Conservation (phyloP, 495 filamentous ascomycete genomes). For the Podospora pseudocomata region DNA sequence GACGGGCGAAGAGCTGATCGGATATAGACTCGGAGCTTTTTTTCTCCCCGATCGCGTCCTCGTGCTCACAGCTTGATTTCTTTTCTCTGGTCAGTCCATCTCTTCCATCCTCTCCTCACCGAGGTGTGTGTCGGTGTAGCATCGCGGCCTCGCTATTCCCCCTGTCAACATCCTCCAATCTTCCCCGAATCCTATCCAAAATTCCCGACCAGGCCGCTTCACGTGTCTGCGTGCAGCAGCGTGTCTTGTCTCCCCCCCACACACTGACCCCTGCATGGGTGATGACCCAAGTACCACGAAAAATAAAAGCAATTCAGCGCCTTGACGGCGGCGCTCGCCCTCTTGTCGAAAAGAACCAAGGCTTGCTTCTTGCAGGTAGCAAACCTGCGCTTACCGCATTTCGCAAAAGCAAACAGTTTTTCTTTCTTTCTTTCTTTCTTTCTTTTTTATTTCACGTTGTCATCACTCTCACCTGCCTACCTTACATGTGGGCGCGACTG, state of each 20-base stretch:
- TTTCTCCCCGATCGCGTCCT: not conserved
- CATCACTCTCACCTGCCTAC: not conserved
- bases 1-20: not conserved
- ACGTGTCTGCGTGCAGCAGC: constrained; percentile 31
- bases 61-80: not conserved
- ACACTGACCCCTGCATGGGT: constrained; percentile 27
- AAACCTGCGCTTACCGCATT: constrained; percentile 8
- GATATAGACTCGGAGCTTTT: not conserved
- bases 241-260: constrained; percentile 29
- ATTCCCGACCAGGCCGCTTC: constrained; percentile 20
- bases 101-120: constrained; percentile 11
- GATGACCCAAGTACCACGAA: constrained; percentile 2
- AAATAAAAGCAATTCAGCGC: constrained; percentile 9
- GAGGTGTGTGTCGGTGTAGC: not conserved
- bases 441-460: too few relatives aligned
- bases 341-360: not conserved
- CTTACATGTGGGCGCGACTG: not conserved
- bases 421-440: not conserved
- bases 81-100: not conserved
- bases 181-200: constrained; percentile 16
- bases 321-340: not conserved
- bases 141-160: not conserved
- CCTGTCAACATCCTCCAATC: constrained; percentile 4
- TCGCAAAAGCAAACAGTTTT: constrained; percentile 2
- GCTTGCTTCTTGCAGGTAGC: constrained; percentile 9